These are phyloP conservation scores for Herpomyces periplanetae DNA, from an alignment of 2,329 filamentous ascomycete species.

Conservation along the genomic window DNA sequence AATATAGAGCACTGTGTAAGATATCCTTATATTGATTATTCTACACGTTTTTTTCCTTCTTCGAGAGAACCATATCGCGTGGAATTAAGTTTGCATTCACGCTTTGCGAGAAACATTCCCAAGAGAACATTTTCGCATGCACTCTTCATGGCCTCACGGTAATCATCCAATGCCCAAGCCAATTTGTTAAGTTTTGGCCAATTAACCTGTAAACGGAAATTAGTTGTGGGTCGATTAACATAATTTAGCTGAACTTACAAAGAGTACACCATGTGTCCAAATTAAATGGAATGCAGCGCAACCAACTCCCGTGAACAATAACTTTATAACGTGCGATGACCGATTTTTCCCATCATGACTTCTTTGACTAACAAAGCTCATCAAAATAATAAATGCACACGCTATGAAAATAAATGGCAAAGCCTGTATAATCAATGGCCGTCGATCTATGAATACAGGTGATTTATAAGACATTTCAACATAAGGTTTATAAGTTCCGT, in stretches of 20 bases:
- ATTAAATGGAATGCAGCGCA: conserved; percentile 40
- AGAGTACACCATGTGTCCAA: conserved; percentile 49
- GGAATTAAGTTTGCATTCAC: conserved; percentile 50
- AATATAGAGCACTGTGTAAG: no score
- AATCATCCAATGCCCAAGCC: conserved; percentile 49
- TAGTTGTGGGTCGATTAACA: conserved; percentile 3
- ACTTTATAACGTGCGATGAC: conserved; percentile 38
- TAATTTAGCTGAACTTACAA: conserved; percentile 19
- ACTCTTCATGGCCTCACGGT: conserved; percentile 44
- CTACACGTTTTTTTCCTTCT: conserved; percentile 93
- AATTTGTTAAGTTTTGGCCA: conserved; percentile 89
- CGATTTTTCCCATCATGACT: conserved; percentile 33
- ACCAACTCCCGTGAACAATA: conserved; percentile 32
- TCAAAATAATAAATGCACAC: conserved; percentile 39
- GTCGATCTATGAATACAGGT: conserved; percentile 39
- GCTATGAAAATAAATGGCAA: conserved; percentile 65
- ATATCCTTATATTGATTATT: conserved; percentile 14
- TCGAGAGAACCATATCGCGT: conserved; percentile 48
- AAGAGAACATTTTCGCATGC: conserved; percentile 47
- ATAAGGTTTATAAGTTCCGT: conserved; percentile 44
- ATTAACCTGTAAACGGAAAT: conserved; percentile 25
- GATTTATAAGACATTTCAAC: conserved; percentile 26
- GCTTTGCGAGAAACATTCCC: conserved; percentile 25
- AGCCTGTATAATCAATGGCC: conserved; percentile 61
- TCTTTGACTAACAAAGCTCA: conserved; percentile 29